Base-by-base conservation (phyloP, 2,329 filamentous ascomycete genomes). In the Colletotrichum noveboracense region DNA sequence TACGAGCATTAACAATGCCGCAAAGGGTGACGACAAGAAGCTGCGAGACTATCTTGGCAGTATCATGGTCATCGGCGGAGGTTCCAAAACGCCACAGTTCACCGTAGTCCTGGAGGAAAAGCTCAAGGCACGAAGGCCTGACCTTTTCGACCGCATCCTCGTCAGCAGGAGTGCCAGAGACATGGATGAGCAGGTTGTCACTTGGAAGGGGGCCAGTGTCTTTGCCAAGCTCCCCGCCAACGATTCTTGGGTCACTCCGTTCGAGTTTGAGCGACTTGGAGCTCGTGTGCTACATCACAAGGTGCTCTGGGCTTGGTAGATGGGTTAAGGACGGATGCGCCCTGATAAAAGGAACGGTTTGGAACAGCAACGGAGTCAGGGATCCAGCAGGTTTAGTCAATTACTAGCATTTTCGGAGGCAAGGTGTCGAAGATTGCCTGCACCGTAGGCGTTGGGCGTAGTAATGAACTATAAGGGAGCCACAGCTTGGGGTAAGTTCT, bases 171-270 rank as follows among this genome's bases (percentile, higher is more conserved):
- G 89, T 89, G 97, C 97, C 0, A 90, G 96, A 80, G 97, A 99
- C 80, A 94, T 99, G 87, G 97, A 99, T 85, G 95, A 97, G 76
- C 96, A 98, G 85, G 96, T 98, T n/a, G 94, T 98, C 69, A 93
- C 94, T 10, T 99, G 97, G 97, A 99, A 99, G 89, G 97, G 97
- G 6, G 97, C 95, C 1, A 98, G 96, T 82, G 96, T 99, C 18
- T 99, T 98, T 88, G 96, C 95, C 4, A 96, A 98, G 86, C 87
- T 98, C 79, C 91, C 93, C 61, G 96, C 95, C 18, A 98, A 98
- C 85, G 97, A 99, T 84, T 97, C 94, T 80, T 99, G 97, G 97
- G 95, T 98, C 81, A 94, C 93, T 16, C 91, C 92, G 62, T 89
- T 94, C 80, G 96, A 98, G 88, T 98, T 96, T 85, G 96, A 98